These are phyloP conservation scores for Bothriochloa decipiens DNA, from an alignment of 176 grass and related monocot species.

Conservation along the genomic window DNA sequence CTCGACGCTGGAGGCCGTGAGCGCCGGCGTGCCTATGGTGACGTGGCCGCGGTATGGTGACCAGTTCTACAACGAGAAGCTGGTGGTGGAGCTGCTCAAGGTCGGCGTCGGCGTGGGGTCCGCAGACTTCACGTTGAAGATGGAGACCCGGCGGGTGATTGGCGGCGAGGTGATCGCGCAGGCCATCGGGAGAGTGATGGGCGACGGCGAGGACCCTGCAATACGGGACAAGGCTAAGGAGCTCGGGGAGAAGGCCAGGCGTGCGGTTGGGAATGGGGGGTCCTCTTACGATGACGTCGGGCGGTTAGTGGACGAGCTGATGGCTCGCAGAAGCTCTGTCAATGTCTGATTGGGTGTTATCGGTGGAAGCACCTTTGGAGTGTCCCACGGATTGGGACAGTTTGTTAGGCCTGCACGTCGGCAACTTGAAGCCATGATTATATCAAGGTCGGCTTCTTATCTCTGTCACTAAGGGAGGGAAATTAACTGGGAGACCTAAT, in stretches of 20 bases:
- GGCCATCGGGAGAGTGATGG: constrained; percentile 46
- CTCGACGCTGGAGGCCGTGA: constrained; percentile 45
- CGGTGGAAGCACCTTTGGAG: too few species aligned
- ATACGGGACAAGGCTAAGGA: constrained; percentile 24
- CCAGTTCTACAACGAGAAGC: constrained; percentile 82
- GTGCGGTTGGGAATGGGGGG: constrained; percentile 47
- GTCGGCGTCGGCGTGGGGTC: constrained; percentile 46
- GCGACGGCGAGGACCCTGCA: constrained; percentile 20
- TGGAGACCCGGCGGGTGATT: constrained; percentile 43
- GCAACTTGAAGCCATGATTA: too few species aligned
- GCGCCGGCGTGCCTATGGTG: constrained; percentile 65
- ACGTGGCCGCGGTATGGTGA: constrained; percentile 72
- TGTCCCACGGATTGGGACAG: too few species aligned
- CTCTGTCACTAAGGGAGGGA: too few species aligned
- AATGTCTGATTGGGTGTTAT: background rate
- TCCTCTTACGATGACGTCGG: constrained; percentile 42
- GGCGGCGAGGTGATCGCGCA: constrained; percentile 34
- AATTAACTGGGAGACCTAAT: too few species aligned
- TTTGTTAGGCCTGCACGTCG: too few species aligned
- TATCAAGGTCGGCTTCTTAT: too few species aligned
- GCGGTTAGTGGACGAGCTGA: constrained; percentile 49
- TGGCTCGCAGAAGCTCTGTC: background rate
- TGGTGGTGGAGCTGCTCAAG: constrained; percentile 60
- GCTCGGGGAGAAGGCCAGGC: constrained; percentile 43
- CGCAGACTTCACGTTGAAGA: constrained; percentile 24